Conservation (phyloP, 306 rosid species). For the Prunus kanzakura region DNA sequence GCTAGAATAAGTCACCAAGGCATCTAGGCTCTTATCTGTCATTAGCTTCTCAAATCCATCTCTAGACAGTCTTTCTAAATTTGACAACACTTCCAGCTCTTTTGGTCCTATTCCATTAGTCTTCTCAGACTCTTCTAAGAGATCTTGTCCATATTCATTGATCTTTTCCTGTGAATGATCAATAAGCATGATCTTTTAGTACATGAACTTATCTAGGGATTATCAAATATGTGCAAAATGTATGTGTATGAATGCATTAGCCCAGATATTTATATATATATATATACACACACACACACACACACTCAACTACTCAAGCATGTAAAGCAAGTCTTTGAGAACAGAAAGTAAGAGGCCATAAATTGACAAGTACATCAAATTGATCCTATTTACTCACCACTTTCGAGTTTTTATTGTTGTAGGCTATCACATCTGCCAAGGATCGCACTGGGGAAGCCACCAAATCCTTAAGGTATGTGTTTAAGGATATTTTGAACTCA, state of each 20-base stretch:
- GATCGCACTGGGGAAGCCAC: constrained; percentile 26
- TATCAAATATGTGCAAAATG: background rate
- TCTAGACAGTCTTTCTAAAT: constrained; percentile 12
- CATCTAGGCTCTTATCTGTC: constrained; percentile 23
- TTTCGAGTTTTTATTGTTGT: constrained; percentile 8
- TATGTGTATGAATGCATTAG: background rate
- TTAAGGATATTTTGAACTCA: constrained; percentile 24
- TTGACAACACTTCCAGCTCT: constrained; percentile 9
- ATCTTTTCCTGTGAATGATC: constrained; percentile 18
- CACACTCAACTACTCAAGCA: background rate
- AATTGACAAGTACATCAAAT: background rate
- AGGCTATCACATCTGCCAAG: constrained; percentile 25
- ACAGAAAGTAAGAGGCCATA: background rate
- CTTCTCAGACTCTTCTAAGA: constrained; percentile 19
- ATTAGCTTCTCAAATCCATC: constrained; percentile 24
- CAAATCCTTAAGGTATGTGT: constrained; percentile 20
- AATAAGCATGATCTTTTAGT: background rate
- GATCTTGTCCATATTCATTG: constrained; percentile 15
- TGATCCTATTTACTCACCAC: constrained; percentile 4
- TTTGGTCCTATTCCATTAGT: constrained; percentile 20
- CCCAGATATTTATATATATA: background rate
- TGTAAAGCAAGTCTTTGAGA: too few relatives aligned
- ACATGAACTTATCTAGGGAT: background rate
- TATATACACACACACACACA: too few relatives aligned
- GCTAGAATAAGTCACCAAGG: constrained; percentile 40